A percentile compares a stretch with the other conserved stretches of the same genome.
These are phyloP conservation scores for Mucor piriformis DNA, from an alignment of 371 early-diverging fungal species.

Conservation along the genomic window DNA sequence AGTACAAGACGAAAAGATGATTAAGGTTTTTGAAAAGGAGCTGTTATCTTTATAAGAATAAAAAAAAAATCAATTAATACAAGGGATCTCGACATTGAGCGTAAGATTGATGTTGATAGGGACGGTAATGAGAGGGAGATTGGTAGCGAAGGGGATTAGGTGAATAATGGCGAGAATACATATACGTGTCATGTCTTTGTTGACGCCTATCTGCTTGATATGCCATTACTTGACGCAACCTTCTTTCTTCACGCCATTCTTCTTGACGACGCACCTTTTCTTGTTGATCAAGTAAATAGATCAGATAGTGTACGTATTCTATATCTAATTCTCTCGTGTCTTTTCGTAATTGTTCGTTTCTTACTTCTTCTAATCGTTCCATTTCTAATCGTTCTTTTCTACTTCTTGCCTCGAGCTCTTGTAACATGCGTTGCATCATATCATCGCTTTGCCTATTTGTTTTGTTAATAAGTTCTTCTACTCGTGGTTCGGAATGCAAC, in stretches of 20 bases:
- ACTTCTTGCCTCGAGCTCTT: not conserved
- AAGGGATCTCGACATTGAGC: too few species aligned
- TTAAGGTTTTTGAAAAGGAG: conserved; percentile 46
- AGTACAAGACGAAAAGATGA: conserved; percentile 25
- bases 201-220: too few species aligned
- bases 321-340: too few species aligned
- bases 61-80: not conserved
- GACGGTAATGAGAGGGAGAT: not conserved
- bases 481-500: not conserved
- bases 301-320: too few species aligned
- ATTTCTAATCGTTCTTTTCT: not conserved
- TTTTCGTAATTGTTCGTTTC: too few species aligned
- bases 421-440: not conserved
- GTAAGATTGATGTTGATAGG: too few species aligned
- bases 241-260: too few species aligned
- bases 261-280: too few species aligned
- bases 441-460: not conserved
- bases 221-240: too few species aligned
- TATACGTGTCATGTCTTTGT: too few species aligned
- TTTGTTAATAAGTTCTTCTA: not conserved
- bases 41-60: conserved; percentile 30
- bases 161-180: too few species aligned
- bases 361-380: not conserved
- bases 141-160: not conserved
- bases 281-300: too few species aligned